A percentile compares a stretch with the other conserved stretches of the same genome.
phyloP scores from a whole-genome alignment of 2,329 filamentous ascomycete genomes.

The Parastagonospora avenae region DNA sequence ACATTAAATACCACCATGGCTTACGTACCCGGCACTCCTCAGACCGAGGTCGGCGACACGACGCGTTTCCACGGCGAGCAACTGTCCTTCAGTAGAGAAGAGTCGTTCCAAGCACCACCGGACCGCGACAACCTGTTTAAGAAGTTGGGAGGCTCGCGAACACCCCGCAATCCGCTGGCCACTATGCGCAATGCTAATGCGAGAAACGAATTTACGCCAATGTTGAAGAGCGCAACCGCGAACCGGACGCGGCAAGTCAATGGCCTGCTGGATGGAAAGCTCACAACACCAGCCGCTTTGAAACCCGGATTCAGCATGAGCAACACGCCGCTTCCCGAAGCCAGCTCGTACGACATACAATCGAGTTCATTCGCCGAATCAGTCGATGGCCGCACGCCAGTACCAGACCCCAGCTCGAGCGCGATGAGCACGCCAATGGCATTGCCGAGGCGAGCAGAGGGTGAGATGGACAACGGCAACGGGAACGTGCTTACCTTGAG shows the following conservation, averaged over 20 bases:
- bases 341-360: constrained; percentile 62
- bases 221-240: constrained; percentile 83
- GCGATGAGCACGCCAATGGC: constrained; percentile 79
- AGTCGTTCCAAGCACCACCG: constrained; percentile 81
- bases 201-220: constrained; percentile 85
- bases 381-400: constrained; percentile 68
- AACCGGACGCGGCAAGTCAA: constrained; percentile 58
- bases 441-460: constrained; percentile 68
- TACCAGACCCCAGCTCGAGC: constrained; percentile 81
- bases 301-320: constrained; percentile 68
- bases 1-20: constrained; percentile 45
- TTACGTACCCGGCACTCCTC: constrained; percentile 77
- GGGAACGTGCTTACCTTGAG: constrained; percentile 90
- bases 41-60: constrained; percentile 81
- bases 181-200: constrained; percentile 57
- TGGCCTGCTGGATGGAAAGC: constrained; percentile 43
- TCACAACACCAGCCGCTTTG: constrained; percentile 69
- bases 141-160: constrained; percentile 70
- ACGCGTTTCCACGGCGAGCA: constrained; percentile 69
- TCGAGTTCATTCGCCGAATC: constrained; percentile 60
- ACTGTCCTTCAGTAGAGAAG: constrained; percentile 84
- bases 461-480: constrained; percentile 73
- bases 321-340: constrained; percentile 77
- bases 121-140: constrained; percentile 74
- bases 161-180: constrained; percentile 75